Conservation (phyloP, 2,329 filamentous ascomycete genomes). For the Teratosphaeriaceae sp. region DNA sequence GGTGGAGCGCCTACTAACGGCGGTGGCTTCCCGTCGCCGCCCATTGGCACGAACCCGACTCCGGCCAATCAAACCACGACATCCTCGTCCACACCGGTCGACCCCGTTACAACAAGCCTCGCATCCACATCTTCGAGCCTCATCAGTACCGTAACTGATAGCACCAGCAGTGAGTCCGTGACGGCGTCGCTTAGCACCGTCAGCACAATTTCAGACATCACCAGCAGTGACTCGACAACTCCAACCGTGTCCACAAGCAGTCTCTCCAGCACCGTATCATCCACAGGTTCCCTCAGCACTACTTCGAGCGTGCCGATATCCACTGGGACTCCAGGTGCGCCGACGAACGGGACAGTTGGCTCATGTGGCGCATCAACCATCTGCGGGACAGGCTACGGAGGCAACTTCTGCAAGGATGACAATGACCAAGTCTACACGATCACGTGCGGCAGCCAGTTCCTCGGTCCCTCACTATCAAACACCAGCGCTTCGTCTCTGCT, state of each 20-base stretch:
- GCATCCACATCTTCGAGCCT: not conserved
- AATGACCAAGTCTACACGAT: constrained; percentile 1
- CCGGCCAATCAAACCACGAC: not conserved
- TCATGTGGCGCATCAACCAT: not conserved
- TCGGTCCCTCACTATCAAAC: constrained; percentile 1
- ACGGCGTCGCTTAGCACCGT: not conserved
- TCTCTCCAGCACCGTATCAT: not conserved
- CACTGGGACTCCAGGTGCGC: not conserved
- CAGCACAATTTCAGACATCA: not conserved
- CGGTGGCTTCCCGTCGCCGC: not conserved
- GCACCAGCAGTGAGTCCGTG: not conserved
- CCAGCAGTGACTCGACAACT: not conserved
- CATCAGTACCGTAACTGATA: not conserved
- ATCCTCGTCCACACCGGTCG: not conserved
- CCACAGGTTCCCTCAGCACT: not conserved
- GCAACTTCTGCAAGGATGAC: constrained; percentile 5
- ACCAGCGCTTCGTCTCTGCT: constrained; percentile 1
- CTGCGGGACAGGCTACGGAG: constrained; percentile 4
- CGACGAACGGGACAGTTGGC: not conserved
- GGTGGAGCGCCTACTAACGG: constrained; percentile 6
- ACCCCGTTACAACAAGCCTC: not conserved
- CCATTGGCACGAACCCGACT: not conserved
- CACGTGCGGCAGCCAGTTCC: constrained; percentile 3
- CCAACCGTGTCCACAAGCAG: not conserved
- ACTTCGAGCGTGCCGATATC: not conserved